phyloP scores from a whole-genome alignment of 2,329 filamentous ascomycete species.

The Magnaporthiopsis incrustans region DNA sequence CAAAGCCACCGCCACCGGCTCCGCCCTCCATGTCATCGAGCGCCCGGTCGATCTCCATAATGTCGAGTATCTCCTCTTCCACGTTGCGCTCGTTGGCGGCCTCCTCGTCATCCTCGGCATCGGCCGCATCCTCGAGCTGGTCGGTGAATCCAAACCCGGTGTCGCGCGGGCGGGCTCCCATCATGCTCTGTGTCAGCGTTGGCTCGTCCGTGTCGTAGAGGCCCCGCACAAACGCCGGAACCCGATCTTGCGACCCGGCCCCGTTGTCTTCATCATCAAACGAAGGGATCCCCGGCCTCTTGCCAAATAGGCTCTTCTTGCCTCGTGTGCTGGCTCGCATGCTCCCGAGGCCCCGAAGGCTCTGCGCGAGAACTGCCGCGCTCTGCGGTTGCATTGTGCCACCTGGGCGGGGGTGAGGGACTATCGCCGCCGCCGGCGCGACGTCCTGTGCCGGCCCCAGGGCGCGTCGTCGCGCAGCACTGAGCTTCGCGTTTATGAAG shows the following conservation, averaged over 20 bases:
- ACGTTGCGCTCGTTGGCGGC: constrained; percentile 41
- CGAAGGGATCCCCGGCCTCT: neutral
- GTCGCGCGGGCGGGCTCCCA: constrained; percentile 17
- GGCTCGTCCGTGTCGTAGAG: constrained; percentile 17
- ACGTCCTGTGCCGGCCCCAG: constrained; percentile 18
- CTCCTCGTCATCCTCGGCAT: constrained; percentile 39
- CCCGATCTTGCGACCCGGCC: neutral
- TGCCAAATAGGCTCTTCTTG: constrained; percentile 7
- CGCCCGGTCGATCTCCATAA: constrained; percentile 57
- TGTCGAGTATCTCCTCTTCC: constrained; percentile 54
- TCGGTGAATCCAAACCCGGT: constrained; percentile 40
- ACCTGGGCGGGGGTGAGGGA: constrained; percentile 41
- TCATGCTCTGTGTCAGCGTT: constrained; percentile 18
- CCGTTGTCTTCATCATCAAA: neutral
- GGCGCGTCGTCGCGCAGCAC: constrained; percentile 34
- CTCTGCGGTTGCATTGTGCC: constrained; percentile 18
- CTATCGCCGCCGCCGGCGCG: constrained; percentile 40
- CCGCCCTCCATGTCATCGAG: constrained; percentile 46
- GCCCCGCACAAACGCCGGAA: constrained; percentile 9
- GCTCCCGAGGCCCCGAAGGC: constrained; percentile 27
- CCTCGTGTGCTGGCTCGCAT: constrained; percentile 18
- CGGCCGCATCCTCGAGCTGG: constrained; percentile 44
- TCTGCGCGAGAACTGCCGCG: constrained; percentile 37
- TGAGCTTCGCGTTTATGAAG: constrained; percentile 19
- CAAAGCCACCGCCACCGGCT: constrained; percentile 30